Evolutionary conservation across 805 yeast genomes (phyloP).

Genomic region (Kluyveromyces wickerhamii): DNA sequence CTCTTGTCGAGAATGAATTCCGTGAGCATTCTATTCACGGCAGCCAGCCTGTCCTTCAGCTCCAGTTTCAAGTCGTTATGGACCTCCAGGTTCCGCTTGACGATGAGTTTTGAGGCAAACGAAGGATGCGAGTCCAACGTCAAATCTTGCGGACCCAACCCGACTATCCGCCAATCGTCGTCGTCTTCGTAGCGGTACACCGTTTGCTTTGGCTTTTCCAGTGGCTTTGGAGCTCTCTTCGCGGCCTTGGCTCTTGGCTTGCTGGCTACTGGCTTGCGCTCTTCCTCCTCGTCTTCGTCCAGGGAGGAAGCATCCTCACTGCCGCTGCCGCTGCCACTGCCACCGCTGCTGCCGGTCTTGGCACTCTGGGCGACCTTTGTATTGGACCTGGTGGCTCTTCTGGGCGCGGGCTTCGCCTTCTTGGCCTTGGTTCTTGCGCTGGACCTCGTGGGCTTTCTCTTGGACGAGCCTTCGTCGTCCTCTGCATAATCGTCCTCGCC

Average conservation of each 20-base stretch:
- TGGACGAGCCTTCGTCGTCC: constrained; percentile 17
- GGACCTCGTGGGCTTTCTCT: constrained; percentile 27
- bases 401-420: constrained; percentile 20
- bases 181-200: constrained; percentile 27
- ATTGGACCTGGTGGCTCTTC: constrained; percentile 15
- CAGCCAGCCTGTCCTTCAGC: constrained; percentile 18
- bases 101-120: constrained; percentile 22
- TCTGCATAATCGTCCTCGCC: constrained; percentile 22
- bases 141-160: constrained; percentile 28
- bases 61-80: constrained; percentile 25
- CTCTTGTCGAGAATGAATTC: constrained; percentile 9
- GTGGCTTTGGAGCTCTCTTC: constrained; percentile 12
- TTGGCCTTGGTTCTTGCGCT: constrained; percentile 17
- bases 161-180: constrained; percentile 27
- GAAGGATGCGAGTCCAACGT: constrained; percentile 13
- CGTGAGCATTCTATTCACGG: constrained; percentile 18
- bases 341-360: background rate
- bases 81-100: constrained; percentile 22
- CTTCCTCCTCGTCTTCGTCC: constrained; percentile 10
- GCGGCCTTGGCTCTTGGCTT: constrained; percentile 13
- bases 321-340: constrained; percentile 6
- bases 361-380: constrained; percentile 14
- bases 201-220: constrained; percentile 7
- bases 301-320: constrained; percentile 5
- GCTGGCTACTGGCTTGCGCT: constrained; percentile 14